Evolutionary conservation across 495 filamentous ascomycete genomes (phyloP).

Genomic region (Penicillium ucsense): DNA sequence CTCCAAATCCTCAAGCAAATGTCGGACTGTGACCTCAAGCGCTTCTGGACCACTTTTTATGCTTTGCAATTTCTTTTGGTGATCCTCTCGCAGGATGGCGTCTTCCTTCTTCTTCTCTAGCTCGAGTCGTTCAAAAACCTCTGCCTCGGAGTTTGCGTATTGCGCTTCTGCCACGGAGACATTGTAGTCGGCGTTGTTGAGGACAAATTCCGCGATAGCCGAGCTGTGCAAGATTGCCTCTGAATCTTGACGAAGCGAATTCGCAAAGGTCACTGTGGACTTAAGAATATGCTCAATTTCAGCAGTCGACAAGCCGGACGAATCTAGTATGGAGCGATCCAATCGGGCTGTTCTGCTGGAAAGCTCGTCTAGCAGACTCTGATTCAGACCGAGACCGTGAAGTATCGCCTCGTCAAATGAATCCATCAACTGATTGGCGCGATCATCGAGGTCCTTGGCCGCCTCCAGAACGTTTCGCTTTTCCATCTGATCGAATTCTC

Average conservation of each 20-base stretch:
- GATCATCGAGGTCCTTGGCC: constrained; percentile 38
- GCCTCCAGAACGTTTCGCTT: constrained; percentile 41
- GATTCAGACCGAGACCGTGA: constrained; percentile 42
- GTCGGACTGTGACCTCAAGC: constrained; percentile 21
- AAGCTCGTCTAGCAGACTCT: constrained; percentile 42
- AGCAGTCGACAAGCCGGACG: constrained; percentile 24
- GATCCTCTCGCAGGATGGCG: constrained; percentile 34
- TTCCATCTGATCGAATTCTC: constrained; percentile 46
- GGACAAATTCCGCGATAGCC: constrained; percentile 35
- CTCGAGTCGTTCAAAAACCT: constrained; percentile 34
- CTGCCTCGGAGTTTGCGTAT: constrained; percentile 33
- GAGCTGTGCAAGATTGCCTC: constrained; percentile 42
- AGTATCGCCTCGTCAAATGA: constrained; percentile 44
- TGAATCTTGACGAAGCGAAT: constrained; percentile 36
- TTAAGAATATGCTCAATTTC: constrained; percentile 39
- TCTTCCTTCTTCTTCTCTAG: constrained; percentile 45
- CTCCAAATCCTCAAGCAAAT: constrained; percentile 20
- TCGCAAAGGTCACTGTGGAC: constrained; percentile 29
- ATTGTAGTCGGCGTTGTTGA: constrained; percentile 45
- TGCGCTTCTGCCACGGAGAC: constrained; percentile 44
- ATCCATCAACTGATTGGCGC: constrained; percentile 45
- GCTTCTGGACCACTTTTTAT: constrained; percentile 34
- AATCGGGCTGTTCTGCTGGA: constrained; percentile 29
- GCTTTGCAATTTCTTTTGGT: constrained; percentile 38
- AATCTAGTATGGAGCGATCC: constrained; percentile 22